Base-by-base conservation (phyloP, 1,284 basidiomycete species). In the Austropuccinia psidii region DNA sequence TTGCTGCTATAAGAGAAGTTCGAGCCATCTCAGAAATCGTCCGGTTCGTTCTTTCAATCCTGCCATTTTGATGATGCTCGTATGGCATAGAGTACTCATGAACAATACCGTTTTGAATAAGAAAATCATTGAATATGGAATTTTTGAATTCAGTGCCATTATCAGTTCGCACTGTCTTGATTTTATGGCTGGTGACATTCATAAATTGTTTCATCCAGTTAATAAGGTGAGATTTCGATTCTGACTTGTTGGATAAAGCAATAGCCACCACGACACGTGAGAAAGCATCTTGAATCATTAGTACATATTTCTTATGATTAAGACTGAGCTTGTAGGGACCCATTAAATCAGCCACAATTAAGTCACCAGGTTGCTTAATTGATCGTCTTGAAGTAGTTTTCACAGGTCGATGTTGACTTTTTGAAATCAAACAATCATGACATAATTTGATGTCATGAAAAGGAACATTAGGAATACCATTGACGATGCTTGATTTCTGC, bases 51-150 rank as follows among this genome's bases (percentile, higher is more conserved):
- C 62, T 2, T 37, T 65, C 62, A 5, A 65, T 47, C 21, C 33
- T 52, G 7, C 62, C 47, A 33, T 66, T 66, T 41, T 66, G 64
- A 27, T 66, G 45, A 15, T 66, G 47, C 19, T 66, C 24, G 27
- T 66, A 66, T 2, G 29, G 45, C 9, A 66, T 21, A 21, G 45
- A 33, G 24, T 49, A 19, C 37, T 66, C 27, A 31, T 50, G 47
- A 4, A 13, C 21, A 11, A 66, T 66, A 6, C 35, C 13, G 6
- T 66, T 52, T 15, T 50, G 9, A 4, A 33, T 24, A 4, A 65
- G 33, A 17, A 65, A 65, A 21, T 13, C 11, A 0, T 45, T 17
- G 19, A 65, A 50, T 0, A 6, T 13, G 1, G 45, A 47, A 3
- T 17, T 43, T 3, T 24, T n/a, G 3, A 65, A 47, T 50, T 65